Evolutionary conservation across 768 basidiomycete species (phyloP), one percentile per base, ranked within the genome.

Genomic region (Auricularia sp.): DNA sequence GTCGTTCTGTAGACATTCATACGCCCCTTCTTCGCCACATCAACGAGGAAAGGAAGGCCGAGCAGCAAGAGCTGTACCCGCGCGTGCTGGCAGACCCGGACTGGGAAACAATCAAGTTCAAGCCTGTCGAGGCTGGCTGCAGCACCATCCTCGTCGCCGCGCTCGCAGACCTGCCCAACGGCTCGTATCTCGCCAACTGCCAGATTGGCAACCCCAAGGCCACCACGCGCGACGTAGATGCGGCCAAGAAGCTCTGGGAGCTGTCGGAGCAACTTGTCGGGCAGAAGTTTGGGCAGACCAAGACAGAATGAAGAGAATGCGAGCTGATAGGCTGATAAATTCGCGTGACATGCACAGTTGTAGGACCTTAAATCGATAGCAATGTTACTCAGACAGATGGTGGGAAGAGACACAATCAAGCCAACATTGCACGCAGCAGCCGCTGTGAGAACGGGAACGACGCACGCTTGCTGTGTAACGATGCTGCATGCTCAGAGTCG

Each of bases 231-330:
- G 70, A 75, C 43, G 64, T 61, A 12, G 69, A 71, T 65, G 65
- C 72, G 11, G 72, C 73, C 1, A 67, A 65, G 63, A 70, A 70
- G 34, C 65, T 76, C 66, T 76, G 72, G 69, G 64, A 69, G 36
- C 70, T 77, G 66, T 74, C 72, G 63, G 72, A 75, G 67, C 62
- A 67, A n/a, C 60, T 76, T 61, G 70, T 74, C 29, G 56, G 56
- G 16, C 14, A 34, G 21, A 59, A 59, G 29, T 59, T 59, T 18
- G 56, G 14, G 23, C 1, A 59, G 33, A n/a, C 29, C 11, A 54
- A n/a, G 53, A 1, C 11, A 54, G 39, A 42, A 7, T 42, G 39
- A 29, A 29, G 29, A 29, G 29, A 29, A 29, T 29, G 29, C 29
- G 0, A 29, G 29, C 29, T 29, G 29, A n/a, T n/a, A 29, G 29